These are phyloP conservation scores for Yamadazyma buinensis DNA, from an alignment of 1,139 yeast genomes.

Conservation along the genomic window DNA sequence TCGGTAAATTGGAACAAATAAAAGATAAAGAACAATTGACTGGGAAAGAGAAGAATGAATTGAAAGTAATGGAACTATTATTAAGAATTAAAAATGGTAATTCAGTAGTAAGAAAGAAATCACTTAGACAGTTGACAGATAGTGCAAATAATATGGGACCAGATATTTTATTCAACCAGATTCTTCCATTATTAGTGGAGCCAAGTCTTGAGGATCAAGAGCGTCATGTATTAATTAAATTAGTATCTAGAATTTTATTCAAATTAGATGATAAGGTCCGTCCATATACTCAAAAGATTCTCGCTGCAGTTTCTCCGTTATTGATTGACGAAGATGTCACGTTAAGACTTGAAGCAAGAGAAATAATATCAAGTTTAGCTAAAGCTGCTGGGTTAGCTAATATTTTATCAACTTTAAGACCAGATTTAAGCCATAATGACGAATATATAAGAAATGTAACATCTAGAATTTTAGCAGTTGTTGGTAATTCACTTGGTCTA, in stretches of 20 bases:
- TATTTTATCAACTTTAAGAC: slow-evolving; percentile 72
- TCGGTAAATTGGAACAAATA: slow-evolving; percentile 54
- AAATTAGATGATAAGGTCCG: slow-evolving; percentile 61
- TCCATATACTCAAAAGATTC: slow-evolving; percentile 71
- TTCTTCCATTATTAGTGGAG: slow-evolving; percentile 74
- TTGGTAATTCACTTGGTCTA: slow-evolving; percentile 77
- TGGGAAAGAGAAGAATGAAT: slow-evolving; percentile 54
- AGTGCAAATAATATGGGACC: slow-evolving; percentile 69
- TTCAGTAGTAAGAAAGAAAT: slow-evolving; percentile 61
- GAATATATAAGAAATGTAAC: slow-evolving; percentile 79
- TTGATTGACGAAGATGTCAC: slow-evolving; percentile 75
- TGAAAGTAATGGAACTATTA: slow-evolving; percentile 60
- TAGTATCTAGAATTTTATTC: slow-evolving; percentile 64
- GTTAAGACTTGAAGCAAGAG: slow-evolving; percentile 75
- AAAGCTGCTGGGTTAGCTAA: slow-evolving; percentile 81
- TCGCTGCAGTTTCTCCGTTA: slow-evolving; percentile 75
- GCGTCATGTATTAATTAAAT: slow-evolving; percentile 75
- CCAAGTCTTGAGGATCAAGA: slow-evolving; percentile 76
- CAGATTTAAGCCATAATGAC: slow-evolving; percentile 79
- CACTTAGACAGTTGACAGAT: slow-evolving; percentile 66
- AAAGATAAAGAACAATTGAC: slow-evolving; percentile 30
- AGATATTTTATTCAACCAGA: slow-evolving; percentile 58
- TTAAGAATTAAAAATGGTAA: slow-evolving; percentile 77
- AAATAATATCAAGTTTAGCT: slow-evolving; percentile 68
- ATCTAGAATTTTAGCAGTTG: slow-evolving; percentile 79